Evolutionary conservation across 805 yeast genomes (phyloP).

Genomic region (Debaryomyces hansenii): DNA sequence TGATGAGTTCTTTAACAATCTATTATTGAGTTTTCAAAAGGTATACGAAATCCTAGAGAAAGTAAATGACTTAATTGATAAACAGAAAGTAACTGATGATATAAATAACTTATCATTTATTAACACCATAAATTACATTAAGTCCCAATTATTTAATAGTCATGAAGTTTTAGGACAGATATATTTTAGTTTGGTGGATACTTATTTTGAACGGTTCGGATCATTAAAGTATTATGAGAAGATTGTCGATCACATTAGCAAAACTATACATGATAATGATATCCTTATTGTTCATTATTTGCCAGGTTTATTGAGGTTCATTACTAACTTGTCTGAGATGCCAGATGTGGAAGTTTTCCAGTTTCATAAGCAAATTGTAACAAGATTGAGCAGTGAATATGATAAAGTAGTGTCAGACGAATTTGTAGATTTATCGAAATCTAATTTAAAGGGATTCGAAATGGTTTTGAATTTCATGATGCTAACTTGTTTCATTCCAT

Average conservation of each 20-base stretch:
- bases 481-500: slow-evolving; percentile 57
- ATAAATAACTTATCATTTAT: slow-evolving; percentile 41
- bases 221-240: slow-evolving; percentile 32
- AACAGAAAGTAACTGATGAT: slow-evolving; percentile 53
- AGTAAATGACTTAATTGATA: slow-evolving; percentile 50
- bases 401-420: slow-evolving; percentile 20
- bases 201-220: slow-evolving; percentile 30
- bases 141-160: slow-evolving; percentile 60
- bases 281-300: slow-evolving; percentile 61
- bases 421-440: slow-evolving; percentile 31
- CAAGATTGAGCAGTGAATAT: slow-evolving; percentile 23
- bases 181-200: slow-evolving; percentile 50
- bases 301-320: slow-evolving; percentile 54
- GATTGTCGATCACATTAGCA: slow-evolving; percentile 44
- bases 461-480: slow-evolving; percentile 49
- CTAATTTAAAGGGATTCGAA: slow-evolving; percentile 35
- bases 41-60: slow-evolving; percentile 58
- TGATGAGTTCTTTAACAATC: slow-evolving; percentile 32
- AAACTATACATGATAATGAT: slow-evolving; percentile 58
- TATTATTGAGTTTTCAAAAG: slow-evolving; percentile 55
- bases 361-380: slow-evolving; percentile 40
- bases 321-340: slow-evolving; percentile 36
- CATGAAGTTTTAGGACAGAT: slow-evolving; percentile 75
- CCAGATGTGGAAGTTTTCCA: slow-evolving; percentile 35
- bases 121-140: slow-evolving; percentile 50